Evolutionary conservation across 768 basidiomycete genomes (phyloP), one percentile per base, ranked within the genome.

Genomic region (Epithele typhae): DNA sequence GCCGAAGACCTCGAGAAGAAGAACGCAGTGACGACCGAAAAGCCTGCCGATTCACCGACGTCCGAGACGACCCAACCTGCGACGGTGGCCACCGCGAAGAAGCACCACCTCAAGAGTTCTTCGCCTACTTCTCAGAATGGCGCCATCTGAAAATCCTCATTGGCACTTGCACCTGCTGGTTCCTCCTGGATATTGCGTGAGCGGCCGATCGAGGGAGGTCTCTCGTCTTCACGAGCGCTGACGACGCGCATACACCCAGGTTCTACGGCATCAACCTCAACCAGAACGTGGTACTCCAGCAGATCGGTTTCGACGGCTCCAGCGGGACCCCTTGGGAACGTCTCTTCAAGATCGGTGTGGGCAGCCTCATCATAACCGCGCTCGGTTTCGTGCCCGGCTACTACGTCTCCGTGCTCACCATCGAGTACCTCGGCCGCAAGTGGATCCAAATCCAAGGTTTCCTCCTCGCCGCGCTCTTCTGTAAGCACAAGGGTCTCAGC

Each of bases 381-480:
- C 75, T 87, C 15, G 87, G 88, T 25, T 89, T 87, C 58, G 81
- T 89, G 4, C 87, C 87, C 12, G 87, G 84, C 9, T 87, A 88
- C 68, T 89, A 83, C 58, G 79, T 70, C 7, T 72, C 84, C 1
- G 66, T 88, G 33, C 60, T 89, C 25, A 78, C 78, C 1, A 82
- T 88, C 48, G 87, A 89, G 65, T 76, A 75, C 43, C 72, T 87
- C 9, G 86, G 87, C 0, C 75, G 87, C 17, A 89, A 87, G 56
- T 71, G 72, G 64, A 87, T 90, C 51, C 87, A 90, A 57, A 68
- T 87, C 18, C 78, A 82, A 58, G 87, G 87, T 3, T 89, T 89
- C 74, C 56, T 87, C 30, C 57, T 82, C 55, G 70, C 79, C n/a
- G 82, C 79, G 0, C 64, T 89, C 0, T 85, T 87, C 69, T 64